A percentile compares a stretch with the other conserved stretches of the same genome.
phyloP scores from a whole-genome alignment of 2,329 filamentous ascomycete species.

The Nothophoma quercina region DNA sequence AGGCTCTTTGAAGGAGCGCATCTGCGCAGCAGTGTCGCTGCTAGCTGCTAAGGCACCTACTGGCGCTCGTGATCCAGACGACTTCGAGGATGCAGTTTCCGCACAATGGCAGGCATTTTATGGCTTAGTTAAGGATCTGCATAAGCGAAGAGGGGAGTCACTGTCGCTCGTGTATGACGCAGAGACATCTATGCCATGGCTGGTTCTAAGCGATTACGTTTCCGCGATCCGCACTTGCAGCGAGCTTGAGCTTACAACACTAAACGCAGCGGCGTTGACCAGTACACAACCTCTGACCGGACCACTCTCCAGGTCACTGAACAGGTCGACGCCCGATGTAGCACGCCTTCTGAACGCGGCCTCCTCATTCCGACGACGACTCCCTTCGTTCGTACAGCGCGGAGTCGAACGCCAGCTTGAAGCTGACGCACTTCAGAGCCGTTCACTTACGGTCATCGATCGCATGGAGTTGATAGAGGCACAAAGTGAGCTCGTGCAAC shows the following conservation, averaged over 20 bases:
- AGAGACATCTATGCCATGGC: conserved; percentile 77
- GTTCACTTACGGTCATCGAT: conserved; percentile 65
- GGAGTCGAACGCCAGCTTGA: conserved; percentile 72
- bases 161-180: conserved; percentile 79
- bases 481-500: conserved; percentile 77
- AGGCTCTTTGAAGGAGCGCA: conserved; percentile 74
- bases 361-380: conserved; percentile 71
- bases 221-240: conserved; percentile 83
- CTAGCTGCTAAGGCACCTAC: conserved; percentile 71
- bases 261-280: conserved; percentile 65
- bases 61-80: conserved; percentile 75
- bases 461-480: conserved; percentile 82
- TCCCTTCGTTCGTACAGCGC: conserved; percentile 73
- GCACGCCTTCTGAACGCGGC: conserved; percentile 74
- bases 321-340: conserved; percentile 55
- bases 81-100: conserved; percentile 76
- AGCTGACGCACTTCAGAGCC: conserved; percentile 76
- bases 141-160: conserved; percentile 84
- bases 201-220: conserved; percentile 82
- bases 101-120: conserved; percentile 91
- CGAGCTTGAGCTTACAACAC: conserved; percentile 74
- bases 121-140: conserved; percentile 82
- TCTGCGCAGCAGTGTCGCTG: conserved; percentile 75
- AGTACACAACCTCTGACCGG: conserved; percentile 25
- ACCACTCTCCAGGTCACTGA: conserved; percentile 44